phyloP scores from a whole-genome alignment of 176 grass and related monocot genomes.

The Musa beccarii region DNA sequence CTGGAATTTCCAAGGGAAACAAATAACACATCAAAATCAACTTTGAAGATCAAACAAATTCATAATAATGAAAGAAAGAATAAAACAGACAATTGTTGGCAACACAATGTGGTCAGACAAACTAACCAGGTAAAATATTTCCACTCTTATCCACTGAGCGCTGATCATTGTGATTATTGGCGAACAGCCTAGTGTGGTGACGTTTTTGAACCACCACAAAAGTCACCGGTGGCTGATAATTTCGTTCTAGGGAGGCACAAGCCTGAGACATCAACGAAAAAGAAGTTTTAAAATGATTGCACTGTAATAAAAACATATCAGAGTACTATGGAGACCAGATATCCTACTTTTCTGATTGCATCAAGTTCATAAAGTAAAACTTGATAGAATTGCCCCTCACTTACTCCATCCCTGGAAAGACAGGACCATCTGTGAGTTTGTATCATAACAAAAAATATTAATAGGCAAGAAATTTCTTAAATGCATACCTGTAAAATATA shows the following conservation, averaged over 20 bases:
- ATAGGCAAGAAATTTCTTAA: background rate
- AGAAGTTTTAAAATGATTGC: background rate
- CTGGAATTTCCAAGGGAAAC: constrained; percentile 9
- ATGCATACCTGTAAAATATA: constrained; percentile 30
- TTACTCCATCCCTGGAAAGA: constrained; percentile 60
- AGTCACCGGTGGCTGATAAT: constrained; percentile 46
- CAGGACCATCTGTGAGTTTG: background rate
- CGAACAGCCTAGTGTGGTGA: constrained; percentile 67
- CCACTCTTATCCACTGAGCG: constrained; percentile 14
- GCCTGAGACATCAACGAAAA: constrained; percentile 28
- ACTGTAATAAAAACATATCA: background rate
- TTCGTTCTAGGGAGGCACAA: constrained; percentile 44
- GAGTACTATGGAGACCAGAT: background rate
- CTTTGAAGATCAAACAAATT: background rate
- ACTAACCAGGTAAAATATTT: constrained; percentile 55
- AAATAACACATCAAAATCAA: constrained; percentile 12
- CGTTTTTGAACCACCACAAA: constrained; percentile 92
- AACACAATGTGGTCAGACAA: background rate
- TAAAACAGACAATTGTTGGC: background rate
- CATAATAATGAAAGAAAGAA: background rate
- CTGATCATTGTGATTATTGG: constrained; percentile 18
- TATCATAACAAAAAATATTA: background rate
- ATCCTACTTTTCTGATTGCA: constrained; percentile 47
- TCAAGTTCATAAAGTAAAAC: constrained; percentile 58
- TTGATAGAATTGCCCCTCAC: constrained; percentile 60